A percentile compares a stretch with the other conserved stretches of the same genome.
These are phyloP conservation scores for Eucalyptus erythrocorys DNA, from an alignment of 345 rosid species.

Conservation along the genomic window DNA sequence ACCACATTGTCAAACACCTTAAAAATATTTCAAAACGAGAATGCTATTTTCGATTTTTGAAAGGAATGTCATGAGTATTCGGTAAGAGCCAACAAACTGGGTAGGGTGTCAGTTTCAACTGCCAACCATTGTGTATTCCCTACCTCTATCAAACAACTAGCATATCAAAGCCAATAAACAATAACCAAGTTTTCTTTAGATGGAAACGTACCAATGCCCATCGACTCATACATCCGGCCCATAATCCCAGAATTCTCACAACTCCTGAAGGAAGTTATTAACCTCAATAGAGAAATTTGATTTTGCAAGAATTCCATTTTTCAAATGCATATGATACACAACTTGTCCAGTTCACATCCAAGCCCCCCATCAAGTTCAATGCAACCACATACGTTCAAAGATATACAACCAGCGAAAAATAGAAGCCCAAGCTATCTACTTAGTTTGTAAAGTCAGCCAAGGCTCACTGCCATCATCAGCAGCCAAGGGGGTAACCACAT, in stretches of 20 bases:
- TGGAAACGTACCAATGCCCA: background rate
- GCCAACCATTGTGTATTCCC: background rate
- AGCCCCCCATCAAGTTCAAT: background rate
- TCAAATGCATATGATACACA: background rate
- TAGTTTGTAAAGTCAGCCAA: background rate
- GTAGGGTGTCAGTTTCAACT: accelerated
- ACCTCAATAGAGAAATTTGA: background rate
- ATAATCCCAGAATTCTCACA: background rate
- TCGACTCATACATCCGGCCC: background rate
- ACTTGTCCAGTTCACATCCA: background rate
- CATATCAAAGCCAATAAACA: background rate
- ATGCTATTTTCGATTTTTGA: accelerated
- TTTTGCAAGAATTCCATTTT: background rate
- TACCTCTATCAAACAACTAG: accelerated
- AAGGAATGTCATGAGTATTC: background rate
- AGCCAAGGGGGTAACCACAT: accelerated
- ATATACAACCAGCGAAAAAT: no score
- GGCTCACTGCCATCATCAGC: background rate
- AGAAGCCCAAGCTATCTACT: background rate
- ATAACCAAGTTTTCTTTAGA: background rate
- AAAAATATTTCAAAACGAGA: background rate
- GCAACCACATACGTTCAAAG: accelerated
- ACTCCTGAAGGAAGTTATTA: accelerated
- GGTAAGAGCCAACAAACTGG: background rate
- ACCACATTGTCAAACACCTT: accelerated